Evolutionary conservation across 495 filamentous ascomycete species (phyloP).

Genomic region (Penicillium pulvis): DNA sequence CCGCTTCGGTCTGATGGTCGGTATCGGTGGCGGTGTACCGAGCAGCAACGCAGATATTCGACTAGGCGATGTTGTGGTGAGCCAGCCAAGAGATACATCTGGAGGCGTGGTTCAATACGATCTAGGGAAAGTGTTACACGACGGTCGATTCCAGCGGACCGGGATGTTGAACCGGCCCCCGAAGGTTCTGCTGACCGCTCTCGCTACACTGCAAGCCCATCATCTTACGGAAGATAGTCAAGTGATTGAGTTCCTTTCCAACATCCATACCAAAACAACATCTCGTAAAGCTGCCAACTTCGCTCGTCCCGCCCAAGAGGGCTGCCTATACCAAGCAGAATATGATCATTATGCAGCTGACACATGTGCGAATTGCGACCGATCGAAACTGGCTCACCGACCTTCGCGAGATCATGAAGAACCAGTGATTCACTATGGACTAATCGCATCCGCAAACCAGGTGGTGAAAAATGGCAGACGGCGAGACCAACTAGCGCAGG

Average conservation of each 20-base stretch:
- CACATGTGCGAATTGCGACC: not conserved
- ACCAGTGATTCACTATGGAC: conserved; percentile 6
- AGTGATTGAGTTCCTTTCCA: not conserved
- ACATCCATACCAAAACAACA: not conserved
- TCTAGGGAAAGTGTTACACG: conserved; percentile 13
- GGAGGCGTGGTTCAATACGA: conserved; percentile 27
- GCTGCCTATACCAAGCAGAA: not conserved
- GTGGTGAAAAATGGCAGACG: conserved; percentile 7
- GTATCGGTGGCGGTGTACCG: conserved; percentile 47
- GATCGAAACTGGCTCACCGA: not conserved
- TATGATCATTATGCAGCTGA: conserved; percentile 1
- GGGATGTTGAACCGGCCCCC: conserved; percentile 16
- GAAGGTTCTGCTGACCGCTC: conserved; percentile 2
- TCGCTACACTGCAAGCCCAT: not conserved
- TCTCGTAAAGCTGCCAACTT: not conserved
- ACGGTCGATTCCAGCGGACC: conserved; percentile 24
- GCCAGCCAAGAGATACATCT: conserved; percentile 8
- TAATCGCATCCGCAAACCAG: conserved; percentile 13
- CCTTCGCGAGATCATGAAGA: not conserved
- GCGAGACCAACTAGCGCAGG: conserved; percentile 8
- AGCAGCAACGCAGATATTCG: conserved; percentile 7
- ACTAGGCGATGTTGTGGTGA: conserved; percentile 29
- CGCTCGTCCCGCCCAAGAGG: not conserved
- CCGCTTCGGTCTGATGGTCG: conserved; percentile 41
- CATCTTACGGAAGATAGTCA: not conserved